Conservation (phyloP, 345 rosid species). For the Eucalyptus polybractea region DNA sequence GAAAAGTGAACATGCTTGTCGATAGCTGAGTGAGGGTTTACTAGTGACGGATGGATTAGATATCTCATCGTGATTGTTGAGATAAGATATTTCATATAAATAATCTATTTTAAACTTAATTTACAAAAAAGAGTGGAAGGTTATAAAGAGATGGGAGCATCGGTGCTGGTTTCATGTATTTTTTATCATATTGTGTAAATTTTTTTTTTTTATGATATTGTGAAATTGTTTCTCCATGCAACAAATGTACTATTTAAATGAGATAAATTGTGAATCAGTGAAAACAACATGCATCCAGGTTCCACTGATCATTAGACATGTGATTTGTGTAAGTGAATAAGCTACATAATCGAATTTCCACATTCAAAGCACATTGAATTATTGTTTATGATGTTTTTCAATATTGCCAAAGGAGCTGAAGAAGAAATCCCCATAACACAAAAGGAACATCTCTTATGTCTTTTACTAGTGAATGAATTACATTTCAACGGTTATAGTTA, state of each 20-base stretch:
- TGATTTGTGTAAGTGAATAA: background rate
- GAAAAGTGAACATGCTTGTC: no score
- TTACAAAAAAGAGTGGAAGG: background rate
- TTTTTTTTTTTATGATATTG: accelerated
- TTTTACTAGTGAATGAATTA: background rate
- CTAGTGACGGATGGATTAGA: no score
- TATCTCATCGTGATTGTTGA: accelerated
- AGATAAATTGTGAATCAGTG: accelerated
- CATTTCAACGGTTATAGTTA: background rate
- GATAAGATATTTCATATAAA: no score
- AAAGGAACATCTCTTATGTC: accelerated
- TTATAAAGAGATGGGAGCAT: background rate
- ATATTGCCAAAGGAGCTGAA: background rate
- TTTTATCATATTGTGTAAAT: accelerated
- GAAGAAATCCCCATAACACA: accelerated
- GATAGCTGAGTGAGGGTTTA: accelerated
- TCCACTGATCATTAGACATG: accelerated
- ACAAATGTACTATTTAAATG: accelerated
- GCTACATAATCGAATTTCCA: background rate
- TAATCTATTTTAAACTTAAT: no score
- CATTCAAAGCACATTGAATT: accelerated
- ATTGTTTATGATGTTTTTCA: background rate
- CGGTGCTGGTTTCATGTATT: accelerated
- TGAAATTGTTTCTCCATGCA: background rate
- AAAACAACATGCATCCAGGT: accelerated